These are phyloP conservation scores for Macrophomina pseudophaseolina DNA, from an alignment of 2,329 filamentous ascomycete genomes.

Conservation along the genomic window DNA sequence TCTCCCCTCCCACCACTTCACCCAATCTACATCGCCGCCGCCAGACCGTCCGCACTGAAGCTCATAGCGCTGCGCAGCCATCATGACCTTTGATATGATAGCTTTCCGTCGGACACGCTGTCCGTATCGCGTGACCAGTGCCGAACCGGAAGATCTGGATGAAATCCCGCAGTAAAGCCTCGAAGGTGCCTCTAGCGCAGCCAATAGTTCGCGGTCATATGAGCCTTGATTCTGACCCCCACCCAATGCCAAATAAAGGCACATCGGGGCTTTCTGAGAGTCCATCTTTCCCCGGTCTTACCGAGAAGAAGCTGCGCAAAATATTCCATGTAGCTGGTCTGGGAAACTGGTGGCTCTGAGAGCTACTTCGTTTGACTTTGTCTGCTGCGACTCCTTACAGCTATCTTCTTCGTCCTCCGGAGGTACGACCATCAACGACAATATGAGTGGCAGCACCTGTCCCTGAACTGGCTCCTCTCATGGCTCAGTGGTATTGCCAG, in stretches of 20 bases:
- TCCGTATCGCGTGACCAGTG: background rate
- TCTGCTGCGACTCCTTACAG: background rate
- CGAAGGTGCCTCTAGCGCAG: background rate
- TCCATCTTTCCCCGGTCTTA: background rate
- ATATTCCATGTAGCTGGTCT: background rate
- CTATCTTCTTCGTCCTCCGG: background rate
- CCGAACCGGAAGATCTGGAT: background rate
- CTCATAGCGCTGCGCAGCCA: no score
- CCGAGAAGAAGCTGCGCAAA: background rate
- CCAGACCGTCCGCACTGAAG: no score
- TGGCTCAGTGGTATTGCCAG: background rate
- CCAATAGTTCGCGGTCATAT: background rate
- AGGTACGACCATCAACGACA: background rate
- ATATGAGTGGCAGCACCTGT: background rate
- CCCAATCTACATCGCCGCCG: no score
- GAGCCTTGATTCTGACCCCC: background rate
- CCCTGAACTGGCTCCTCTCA: background rate
- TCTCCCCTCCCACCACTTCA: no score
- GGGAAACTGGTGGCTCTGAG: background rate
- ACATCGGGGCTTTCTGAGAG: background rate
- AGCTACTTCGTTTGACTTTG: background rate
- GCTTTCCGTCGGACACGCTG: background rate
- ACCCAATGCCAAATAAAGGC: background rate
- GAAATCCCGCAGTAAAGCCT: background rate
- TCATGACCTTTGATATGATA: background rate